Percentiles rank a stretch among this genome's conserved stretches.
Evolutionary conservation across 2,329 filamentous ascomycete genomes (phyloP).

Genomic region (Aspergillus fumigatiaffinis): DNA sequence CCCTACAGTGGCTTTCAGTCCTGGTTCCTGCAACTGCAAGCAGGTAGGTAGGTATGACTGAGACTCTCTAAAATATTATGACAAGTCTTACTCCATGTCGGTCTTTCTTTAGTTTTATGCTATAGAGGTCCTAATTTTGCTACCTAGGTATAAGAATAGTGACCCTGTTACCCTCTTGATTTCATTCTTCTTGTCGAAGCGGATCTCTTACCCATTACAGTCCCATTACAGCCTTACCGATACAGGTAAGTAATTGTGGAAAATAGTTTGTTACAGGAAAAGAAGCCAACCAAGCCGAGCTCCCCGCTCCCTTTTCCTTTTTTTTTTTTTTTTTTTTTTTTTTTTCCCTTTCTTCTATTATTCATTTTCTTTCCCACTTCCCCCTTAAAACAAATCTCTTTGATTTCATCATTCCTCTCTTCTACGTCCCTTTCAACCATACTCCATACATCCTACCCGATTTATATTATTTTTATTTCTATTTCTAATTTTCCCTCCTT

Average conservation of each 20-base stretch:
- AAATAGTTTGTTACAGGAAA: constrained; percentile 2
- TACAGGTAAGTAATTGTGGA: background rate
- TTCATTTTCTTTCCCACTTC: constrained; percentile 14
- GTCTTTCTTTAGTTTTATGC: background rate
- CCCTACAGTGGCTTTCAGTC: constrained; percentile 13
- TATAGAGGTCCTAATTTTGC: background rate
- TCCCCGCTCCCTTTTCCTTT: constrained; percentile 6
- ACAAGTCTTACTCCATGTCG: background rate
- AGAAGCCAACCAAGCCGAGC: constrained; percentile 4
- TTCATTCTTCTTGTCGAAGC: background rate
- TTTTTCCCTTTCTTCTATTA: constrained; percentile 1
- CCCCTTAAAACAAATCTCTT: constrained; percentile 1
- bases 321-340: background rate
- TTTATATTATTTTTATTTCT: constrained; percentile 7
- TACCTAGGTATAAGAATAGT: background rate
- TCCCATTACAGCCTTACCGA: background rate
- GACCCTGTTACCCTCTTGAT: background rate
- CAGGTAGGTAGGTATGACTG: background rate
- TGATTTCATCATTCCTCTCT: background rate
- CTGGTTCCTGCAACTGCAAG: background rate
- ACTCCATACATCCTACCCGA: background rate
- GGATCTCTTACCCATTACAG: background rate
- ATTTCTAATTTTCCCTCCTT: background rate
- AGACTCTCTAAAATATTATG: background rate
- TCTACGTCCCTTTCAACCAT: background rate